Evolutionary conservation across 768 basidiomycete species (phyloP).

Genomic region (Russula sp.): DNA sequence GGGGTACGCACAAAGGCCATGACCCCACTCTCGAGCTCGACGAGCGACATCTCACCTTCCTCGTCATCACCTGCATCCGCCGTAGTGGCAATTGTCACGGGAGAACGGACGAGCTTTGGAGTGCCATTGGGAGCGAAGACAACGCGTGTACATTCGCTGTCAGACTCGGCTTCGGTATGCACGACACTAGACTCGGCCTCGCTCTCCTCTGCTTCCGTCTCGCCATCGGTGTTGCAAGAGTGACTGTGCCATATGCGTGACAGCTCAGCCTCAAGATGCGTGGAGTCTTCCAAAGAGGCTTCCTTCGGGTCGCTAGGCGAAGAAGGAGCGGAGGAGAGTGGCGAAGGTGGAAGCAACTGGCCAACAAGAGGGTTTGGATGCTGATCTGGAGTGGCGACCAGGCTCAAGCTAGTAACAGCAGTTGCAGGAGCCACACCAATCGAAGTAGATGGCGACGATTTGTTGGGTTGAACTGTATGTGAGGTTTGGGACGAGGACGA

Average conservation of each 20-base stretch:
- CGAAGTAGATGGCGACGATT: background rate
- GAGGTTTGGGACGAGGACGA: background rate
- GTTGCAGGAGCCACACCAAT: background rate
- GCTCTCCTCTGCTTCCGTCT: constrained; percentile 22
- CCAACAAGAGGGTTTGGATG: background rate
- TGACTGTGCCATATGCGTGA: constrained; percentile 8
- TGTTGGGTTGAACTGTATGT: background rate
- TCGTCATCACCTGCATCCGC: constrained; percentile 12
- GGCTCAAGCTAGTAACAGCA: background rate
- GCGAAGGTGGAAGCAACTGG: constrained; percentile 8
- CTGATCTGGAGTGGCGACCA: background rate
- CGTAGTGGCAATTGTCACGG: background rate
- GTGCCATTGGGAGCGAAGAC: background rate
- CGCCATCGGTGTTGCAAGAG: constrained; percentile 2
- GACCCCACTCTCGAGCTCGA: constrained; percentile 23
- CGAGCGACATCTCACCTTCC: constrained; percentile 21
- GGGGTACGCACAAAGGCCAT: constrained; percentile 19
- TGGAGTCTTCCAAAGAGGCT: background rate
- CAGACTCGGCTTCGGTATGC: constrained; percentile 23
- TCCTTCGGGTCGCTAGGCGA: background rate
- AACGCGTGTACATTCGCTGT: constrained; percentile 8
- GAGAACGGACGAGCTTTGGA: background rate
- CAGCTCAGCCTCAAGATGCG: constrained; percentile 1
- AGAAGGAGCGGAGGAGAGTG: constrained; percentile 3
- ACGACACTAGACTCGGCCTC: constrained; percentile 22